Conservation (phyloP, 129 eudicot species). For the Centrapalus pauciflorus region DNA sequence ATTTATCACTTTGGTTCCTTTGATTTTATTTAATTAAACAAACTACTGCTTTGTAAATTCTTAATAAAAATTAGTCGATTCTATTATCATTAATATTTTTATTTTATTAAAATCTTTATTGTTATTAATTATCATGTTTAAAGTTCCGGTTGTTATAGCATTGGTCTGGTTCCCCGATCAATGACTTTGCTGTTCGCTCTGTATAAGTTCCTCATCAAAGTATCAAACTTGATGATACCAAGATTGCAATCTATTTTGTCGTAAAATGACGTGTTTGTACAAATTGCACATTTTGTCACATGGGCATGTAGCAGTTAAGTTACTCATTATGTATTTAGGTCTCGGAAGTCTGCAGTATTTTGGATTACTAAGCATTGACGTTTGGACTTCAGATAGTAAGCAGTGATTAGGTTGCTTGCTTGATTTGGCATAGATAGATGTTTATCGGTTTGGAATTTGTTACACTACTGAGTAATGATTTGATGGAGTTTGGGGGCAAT, state of each 20-base stretch:
- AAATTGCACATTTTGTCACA: slow-evolving; percentile 52
- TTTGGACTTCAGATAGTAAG: neutral
- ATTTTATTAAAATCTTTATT: too few relatives aligned
- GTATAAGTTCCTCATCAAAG: too few relatives aligned
- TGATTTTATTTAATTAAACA: too few relatives aligned
- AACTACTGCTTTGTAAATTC: too few relatives aligned
- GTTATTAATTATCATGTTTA: too few relatives aligned
- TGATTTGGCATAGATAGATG: neutral
- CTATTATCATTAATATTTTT: too few relatives aligned
- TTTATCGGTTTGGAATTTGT: neutral
- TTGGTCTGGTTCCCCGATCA: too few relatives aligned
- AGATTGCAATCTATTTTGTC: neutral
- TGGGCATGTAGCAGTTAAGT: slow-evolving; percentile 38
- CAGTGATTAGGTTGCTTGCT: neutral
- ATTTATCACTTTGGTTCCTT: too few relatives aligned
- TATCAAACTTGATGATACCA: neutral
- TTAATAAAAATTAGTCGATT: too few relatives aligned
- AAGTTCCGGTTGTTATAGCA: too few relatives aligned
- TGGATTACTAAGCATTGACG: neutral
- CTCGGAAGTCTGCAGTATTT: slow-evolving; percentile 9
- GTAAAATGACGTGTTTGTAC: slow-evolving; percentile 17
- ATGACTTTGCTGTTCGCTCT: too few relatives aligned
- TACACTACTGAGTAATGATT: neutral
- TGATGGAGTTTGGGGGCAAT: neutral
- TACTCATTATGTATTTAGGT: slow-evolving; percentile 58